These are phyloP conservation scores for Apiotrichum veenhuisii DNA, from an alignment of 1,284 basidiomycete species.

Conservation along the genomic window DNA sequence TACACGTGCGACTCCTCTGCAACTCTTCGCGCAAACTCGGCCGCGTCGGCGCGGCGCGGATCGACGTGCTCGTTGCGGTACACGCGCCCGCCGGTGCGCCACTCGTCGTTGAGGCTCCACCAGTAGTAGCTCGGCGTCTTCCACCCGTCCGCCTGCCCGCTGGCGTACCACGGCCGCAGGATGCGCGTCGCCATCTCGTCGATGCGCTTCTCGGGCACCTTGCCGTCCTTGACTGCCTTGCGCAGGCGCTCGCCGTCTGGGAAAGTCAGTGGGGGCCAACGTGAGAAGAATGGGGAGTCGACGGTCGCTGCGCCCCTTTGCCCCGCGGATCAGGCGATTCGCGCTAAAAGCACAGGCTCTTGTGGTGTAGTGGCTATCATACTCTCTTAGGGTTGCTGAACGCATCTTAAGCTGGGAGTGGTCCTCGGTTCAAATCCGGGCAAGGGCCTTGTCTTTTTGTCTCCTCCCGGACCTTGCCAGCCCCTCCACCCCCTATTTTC, in stretches of 20 bases:
- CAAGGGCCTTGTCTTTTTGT: neutral
- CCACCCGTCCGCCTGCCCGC: constrained; percentile 59
- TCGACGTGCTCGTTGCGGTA: constrained; percentile 38
- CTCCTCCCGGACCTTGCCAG: neutral
- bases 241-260: constrained; percentile 55
- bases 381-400: too few relatives aligned
- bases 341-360: neutral
- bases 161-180: constrained; percentile 60
- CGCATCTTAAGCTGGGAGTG: too few relatives aligned
- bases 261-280: neutral
- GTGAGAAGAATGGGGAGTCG: neutral
- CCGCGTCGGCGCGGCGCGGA: constrained; percentile 26
- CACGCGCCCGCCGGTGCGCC: constrained; percentile 24
- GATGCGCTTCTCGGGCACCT: constrained; percentile 60
- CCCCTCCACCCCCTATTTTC: too few relatives aligned
- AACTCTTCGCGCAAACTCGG: constrained; percentile 33
- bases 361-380: neutral
- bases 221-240: constrained; percentile 63
- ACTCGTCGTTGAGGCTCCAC: constrained; percentile 41
- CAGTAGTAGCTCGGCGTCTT: constrained; percentile 52
- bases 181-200: constrained; percentile 53
- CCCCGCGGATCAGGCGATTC: too few relatives aligned
- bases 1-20: constrained; percentile 44
- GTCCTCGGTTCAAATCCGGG: too few relatives aligned
- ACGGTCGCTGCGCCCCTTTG: too few relatives aligned